Evolutionary conservation across 1,284 basidiomycete genomes (phyloP), one percentile per base, ranked within the genome.

Genomic region (Cutaneotrichosporon cutaneum): DNA sequence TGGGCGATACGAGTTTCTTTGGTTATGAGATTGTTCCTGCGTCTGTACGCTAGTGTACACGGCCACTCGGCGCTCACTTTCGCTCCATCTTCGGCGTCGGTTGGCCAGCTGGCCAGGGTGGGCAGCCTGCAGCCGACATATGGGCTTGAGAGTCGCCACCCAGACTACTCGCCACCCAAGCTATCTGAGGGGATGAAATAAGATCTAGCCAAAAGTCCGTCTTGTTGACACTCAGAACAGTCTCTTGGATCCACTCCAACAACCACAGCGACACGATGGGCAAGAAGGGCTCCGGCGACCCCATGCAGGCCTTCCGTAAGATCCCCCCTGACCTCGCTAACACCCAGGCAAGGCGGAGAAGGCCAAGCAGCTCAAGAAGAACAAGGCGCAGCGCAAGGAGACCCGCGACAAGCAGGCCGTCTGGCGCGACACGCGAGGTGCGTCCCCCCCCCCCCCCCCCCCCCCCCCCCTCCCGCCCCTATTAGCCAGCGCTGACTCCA

Each of bases 281-380:
- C 33, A 63, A 63, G 62, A 62, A 91, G 76, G 87, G 82, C 61
- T 72, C 86, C 14, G 48, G 48, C 55, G 94, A 94, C 75, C 92
- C 92, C 30, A 90, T 89, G 13, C 92, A 94, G 74, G 87, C 92
- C 0, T 88, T 82, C 75, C 86, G 92, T 92, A 72, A 58, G 66
- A 8, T 13, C 2, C 3, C 1, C 0, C 3, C 1, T 2, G 16
- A 1, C 7, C 0, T 2, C 45, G 45, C 59, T 58, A 18, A 63
- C 56, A 18, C 16, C n/a, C 53, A 92, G 90, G 90, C 65, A 95
- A 95, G 81, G 86, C 89, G 8, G 87, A 88, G 73, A 84, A 90
- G 64, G 92, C 90, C 78, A 93, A 90, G 76, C 91, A 95, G 76
- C 81, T 94, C 36, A 93, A 92, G 82, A 94, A 93, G 92, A 94